These are phyloP conservation scores for Talaromyces verruculosus DNA, from an alignment of 2,329 filamentous ascomycete species.

Conservation along the genomic window DNA sequence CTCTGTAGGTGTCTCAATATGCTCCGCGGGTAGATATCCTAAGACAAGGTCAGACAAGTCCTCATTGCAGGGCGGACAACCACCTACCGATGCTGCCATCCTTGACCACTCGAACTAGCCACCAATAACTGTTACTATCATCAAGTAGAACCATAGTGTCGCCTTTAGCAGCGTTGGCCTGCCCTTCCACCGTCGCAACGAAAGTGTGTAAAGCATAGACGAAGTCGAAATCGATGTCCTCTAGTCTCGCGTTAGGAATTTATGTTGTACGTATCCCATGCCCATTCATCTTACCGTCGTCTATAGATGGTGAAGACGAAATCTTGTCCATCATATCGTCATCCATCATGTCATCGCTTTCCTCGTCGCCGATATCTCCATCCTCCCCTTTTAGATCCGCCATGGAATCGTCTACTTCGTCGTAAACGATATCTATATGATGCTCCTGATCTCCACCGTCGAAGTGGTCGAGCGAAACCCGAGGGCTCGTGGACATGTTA, in stretches of 20 bases:
- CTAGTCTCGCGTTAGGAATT: conserved; percentile 57
- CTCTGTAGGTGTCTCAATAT: conserved; percentile 97
- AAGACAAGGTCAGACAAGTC: conserved; percentile 4
- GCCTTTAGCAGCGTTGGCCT: conserved; percentile 96
- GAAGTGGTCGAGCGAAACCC: conserved; percentile 57
- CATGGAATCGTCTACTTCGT: conserved; percentile 34
- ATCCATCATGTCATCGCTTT: conserved; percentile 70
- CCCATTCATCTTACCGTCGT: conserved; percentile 78
- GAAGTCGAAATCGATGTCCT: conserved; percentile 99
- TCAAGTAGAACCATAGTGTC: conserved; percentile 98
- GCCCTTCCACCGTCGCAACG: conserved; percentile 94
- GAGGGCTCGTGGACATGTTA: conserved; percentile 66
- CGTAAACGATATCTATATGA: conserved; percentile 34
- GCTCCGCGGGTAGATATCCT: conserved; percentile 96
- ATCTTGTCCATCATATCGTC: conserved; percentile 99
- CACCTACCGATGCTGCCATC: conserved; percentile 83
- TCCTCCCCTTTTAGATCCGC: conserved; percentile 40
- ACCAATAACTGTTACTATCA: conserved; percentile 99
- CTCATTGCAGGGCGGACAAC: conserved; percentile 16
- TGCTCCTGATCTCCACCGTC: conserved; percentile 36
- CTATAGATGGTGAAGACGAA: conserved; percentile 96
- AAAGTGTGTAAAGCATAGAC: conserved; percentile 98
- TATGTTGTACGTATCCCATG: neutral
- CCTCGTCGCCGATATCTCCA: conserved; percentile 61
- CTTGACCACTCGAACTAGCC: conserved; percentile 95